Conservation (phyloP, 1,284 basidiomycete species). For the Rhodotorula sp. region DNA sequence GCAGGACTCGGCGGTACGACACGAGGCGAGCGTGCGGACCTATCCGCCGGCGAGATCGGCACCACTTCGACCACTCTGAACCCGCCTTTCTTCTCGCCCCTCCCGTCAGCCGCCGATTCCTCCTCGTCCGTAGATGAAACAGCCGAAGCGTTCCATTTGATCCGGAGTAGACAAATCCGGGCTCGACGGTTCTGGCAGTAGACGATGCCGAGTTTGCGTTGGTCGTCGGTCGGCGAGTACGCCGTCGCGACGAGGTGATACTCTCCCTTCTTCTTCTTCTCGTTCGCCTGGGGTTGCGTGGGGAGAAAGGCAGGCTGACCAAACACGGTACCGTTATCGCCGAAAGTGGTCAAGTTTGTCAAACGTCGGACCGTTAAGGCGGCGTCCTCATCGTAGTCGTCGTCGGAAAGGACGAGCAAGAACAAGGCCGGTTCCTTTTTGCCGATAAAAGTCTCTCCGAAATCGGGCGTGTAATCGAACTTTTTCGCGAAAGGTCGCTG, state of each 20-base stretch:
- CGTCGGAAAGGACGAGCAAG: constrained; percentile 24
- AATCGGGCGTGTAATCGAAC: constrained; percentile 38
- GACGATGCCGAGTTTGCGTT: constrained; percentile 61
- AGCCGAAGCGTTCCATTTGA: not conserved
- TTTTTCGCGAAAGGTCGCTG: constrained; percentile 5
- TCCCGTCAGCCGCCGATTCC: too few species aligned
- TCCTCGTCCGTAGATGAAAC: not conserved
- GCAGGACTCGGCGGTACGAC: constrained; percentile 50
- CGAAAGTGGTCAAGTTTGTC: constrained; percentile 7
- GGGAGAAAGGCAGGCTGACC: constrained; percentile 36
- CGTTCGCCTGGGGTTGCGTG: too few species aligned
- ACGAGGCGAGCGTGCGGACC: constrained; percentile 62
- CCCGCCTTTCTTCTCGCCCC: not conserved
- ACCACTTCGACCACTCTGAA: constrained; percentile 23
- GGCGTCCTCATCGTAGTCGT: not conserved
- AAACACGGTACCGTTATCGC: constrained; percentile 11
- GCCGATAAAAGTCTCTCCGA: constrained; percentile 38
- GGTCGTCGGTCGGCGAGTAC: constrained; percentile 60
- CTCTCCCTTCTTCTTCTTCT: not conserved
- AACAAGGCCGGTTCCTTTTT: constrained; percentile 34
- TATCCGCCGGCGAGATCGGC: constrained; percentile 50
- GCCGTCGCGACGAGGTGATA: constrained; percentile 55
- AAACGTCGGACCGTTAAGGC: constrained; percentile 18
- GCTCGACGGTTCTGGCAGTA: constrained; percentile 64
- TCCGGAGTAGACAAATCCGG: constrained; percentile 55